Evolutionary conservation across 257 asterid species (phyloP).

Genomic region (Solanum bulbocastanum): DNA sequence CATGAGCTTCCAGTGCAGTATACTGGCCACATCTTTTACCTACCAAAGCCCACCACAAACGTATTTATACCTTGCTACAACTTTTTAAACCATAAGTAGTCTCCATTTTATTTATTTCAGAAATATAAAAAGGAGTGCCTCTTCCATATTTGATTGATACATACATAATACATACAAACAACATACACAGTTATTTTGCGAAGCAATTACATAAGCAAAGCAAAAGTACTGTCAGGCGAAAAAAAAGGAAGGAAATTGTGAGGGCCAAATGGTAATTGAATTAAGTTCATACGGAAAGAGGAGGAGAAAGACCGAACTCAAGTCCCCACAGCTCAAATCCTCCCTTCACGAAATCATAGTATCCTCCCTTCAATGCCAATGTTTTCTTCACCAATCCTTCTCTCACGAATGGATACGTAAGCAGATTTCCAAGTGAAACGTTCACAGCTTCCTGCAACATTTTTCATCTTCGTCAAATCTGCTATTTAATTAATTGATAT

Average conservation of each 20-base stretch:
- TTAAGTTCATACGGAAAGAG: conserved; percentile 72
- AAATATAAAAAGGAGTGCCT: not conserved
- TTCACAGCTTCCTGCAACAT: conserved; percentile 79
- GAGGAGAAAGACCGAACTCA: conserved; percentile 60
- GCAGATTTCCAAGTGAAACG: conserved; percentile 78
- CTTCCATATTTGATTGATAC: not conserved
- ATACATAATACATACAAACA: not conserved
- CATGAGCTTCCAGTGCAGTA: conserved; percentile 68
- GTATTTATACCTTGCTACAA: not conserved
- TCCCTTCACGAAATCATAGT: conserved; percentile 78
- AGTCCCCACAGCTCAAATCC: conserved; percentile 91
- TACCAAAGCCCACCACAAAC: conserved; percentile 29
- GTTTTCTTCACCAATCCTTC: conserved; percentile 83
- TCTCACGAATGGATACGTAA: conserved; percentile 82
- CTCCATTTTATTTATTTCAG: not conserved
- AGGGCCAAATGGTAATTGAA: not conserved
- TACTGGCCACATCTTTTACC: conserved; percentile 65
- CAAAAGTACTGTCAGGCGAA: not conserved
- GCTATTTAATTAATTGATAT: not conserved
- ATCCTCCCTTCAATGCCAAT: conserved; percentile 76
- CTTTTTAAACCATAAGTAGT: not conserved
- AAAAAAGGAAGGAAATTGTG: not conserved
- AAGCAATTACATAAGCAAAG: not conserved
- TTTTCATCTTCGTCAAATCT: not conserved
- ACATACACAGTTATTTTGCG: not conserved